Percentiles rank a stretch among this genome's conserved stretches.
These are phyloP conservation scores for Saururus chinensis DNA, from an alignment of 164 flowering plant species.

Conservation along the genomic window DNA sequence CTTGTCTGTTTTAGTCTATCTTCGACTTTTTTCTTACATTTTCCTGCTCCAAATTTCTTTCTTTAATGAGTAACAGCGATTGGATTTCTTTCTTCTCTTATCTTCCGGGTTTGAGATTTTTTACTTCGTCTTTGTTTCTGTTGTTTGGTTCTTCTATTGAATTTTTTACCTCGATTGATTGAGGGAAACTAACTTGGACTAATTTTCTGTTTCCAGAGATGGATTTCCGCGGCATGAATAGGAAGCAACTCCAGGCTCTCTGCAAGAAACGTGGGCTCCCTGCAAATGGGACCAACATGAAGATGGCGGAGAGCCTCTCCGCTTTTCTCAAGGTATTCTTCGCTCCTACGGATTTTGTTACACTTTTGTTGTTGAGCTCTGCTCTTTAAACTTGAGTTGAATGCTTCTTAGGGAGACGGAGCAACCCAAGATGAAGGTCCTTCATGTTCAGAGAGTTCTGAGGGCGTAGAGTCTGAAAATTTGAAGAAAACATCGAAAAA, in stretches of 20 bases:
- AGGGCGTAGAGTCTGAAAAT: slow-evolving; percentile 7
- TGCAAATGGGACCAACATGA: slow-evolving; percentile 43
- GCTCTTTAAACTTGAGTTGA: background rate
- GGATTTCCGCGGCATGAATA: slow-evolving; percentile 43
- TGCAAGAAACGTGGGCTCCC: slow-evolving; percentile 55
- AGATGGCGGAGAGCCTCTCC: slow-evolving; percentile 42
- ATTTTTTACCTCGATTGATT: no score
- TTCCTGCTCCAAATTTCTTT: no score
- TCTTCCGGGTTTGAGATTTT: no score
- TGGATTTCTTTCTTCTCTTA: no score
- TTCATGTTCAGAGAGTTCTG: slow-evolving; percentile 16
- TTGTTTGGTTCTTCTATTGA: no score
- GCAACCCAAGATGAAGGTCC: background rate
- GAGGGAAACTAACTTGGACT: no score
- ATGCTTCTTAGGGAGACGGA: background rate
- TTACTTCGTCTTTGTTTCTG: no score
- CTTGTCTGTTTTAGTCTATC: no score
- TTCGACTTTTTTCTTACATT: no score
- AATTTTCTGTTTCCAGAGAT: slow-evolving; percentile 9
- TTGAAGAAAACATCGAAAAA: background rate
- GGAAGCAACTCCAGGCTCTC: slow-evolving; percentile 43
- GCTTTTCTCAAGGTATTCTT: slow-evolving; percentile 31
- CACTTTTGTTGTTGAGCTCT: background rate
- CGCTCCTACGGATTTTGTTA: background rate
- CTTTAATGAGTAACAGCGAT: no score